phyloP scores from a whole-genome alignment of 2,329 filamentous ascomycete genomes.

The Microcyclospora tardicrescens region DNA sequence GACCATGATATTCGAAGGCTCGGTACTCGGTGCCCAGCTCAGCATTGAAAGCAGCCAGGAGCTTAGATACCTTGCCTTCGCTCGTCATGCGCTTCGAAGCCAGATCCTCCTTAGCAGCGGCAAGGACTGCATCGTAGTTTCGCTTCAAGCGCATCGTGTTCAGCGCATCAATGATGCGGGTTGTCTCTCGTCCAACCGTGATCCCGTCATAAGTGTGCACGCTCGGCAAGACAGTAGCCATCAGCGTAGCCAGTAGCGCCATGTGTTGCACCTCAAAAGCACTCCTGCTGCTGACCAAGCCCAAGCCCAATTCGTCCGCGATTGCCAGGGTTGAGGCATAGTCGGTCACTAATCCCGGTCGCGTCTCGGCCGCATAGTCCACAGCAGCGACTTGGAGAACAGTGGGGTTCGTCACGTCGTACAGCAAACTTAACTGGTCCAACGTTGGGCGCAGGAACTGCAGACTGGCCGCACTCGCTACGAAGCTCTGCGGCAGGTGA shows the following conservation, averaged over 20 bases:
- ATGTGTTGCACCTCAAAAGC: slow-evolving; percentile 92
- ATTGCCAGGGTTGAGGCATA: slow-evolving; percentile 69
- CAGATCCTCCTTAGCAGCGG: slow-evolving; percentile 42
- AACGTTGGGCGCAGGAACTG: slow-evolving; percentile 68
- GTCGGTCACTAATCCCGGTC: slow-evolving; percentile 67
- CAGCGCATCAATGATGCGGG: slow-evolving; percentile 69
- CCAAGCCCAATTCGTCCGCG: slow-evolving; percentile 81
- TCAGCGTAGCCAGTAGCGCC: slow-evolving; percentile 71
- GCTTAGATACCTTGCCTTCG: slow-evolving; percentile 57
- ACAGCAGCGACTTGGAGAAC: slow-evolving; percentile 85
- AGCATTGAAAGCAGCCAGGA: slow-evolving; percentile 66
- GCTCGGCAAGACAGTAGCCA: slow-evolving; percentile 67
- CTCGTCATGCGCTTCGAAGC: slow-evolving; percentile 49
- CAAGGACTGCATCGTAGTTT: slow-evolving; percentile 53
- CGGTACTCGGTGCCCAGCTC: slow-evolving; percentile 89
- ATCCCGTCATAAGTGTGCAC: slow-evolving; percentile 84
- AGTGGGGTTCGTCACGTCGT: slow-evolving; percentile 82
- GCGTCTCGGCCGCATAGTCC: slow-evolving; percentile 56
- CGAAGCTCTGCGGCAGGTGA: slow-evolving; percentile 77
- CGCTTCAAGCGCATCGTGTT: slow-evolving; percentile 57
- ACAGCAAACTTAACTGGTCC: slow-evolving; percentile 83
- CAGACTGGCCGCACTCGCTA: slow-evolving; percentile 75
- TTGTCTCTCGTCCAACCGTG: slow-evolving; percentile 67
- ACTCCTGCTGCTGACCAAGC: slow-evolving; percentile 71
- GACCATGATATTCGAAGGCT: slow-evolving; percentile 87